Conservation (phyloP, 176 grass and related monocot genomes). For the Avena eriantha region DNA sequence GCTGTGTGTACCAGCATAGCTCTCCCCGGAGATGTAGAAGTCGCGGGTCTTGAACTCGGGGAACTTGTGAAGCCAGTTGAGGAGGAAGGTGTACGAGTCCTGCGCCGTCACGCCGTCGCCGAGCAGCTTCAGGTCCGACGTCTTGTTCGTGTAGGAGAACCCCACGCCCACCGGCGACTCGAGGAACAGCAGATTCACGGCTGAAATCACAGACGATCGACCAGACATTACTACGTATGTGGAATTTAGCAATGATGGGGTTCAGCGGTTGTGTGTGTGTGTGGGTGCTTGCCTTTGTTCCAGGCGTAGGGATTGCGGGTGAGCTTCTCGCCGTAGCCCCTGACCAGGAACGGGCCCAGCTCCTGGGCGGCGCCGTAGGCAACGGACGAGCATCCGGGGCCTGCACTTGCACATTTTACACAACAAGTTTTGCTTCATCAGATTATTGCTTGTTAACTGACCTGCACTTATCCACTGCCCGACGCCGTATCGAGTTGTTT, state of each 20-base stretch:
- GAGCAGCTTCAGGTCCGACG: constrained; percentile 66
- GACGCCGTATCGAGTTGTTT: constrained; percentile 16
- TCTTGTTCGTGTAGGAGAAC: constrained; percentile 88
- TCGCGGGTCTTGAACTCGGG: constrained; percentile 80
- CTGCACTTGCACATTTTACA: constrained; percentile 40
- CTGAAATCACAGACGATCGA: constrained; percentile 17
- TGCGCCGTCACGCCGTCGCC: constrained; percentile 78
- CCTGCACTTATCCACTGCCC: too few species aligned
- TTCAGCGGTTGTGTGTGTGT: not conserved
- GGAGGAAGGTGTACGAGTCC: constrained; percentile 78
- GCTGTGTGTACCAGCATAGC: constrained; percentile 71
- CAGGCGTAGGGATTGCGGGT: constrained; percentile 84
- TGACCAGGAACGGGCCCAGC: constrained; percentile 83
- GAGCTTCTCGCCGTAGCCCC: constrained; percentile 58
- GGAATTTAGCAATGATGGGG: not conserved
- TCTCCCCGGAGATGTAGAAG: constrained; percentile 92
- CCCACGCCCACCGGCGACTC: constrained; percentile 90
- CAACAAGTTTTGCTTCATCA: too few species aligned
- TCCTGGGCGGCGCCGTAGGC: constrained; percentile 94
- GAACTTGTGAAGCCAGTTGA: constrained; percentile 77
- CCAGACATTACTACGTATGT: not conserved
- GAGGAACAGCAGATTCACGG: constrained; percentile 89
- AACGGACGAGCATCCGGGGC: constrained; percentile 82
- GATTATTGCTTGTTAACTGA: too few species aligned
- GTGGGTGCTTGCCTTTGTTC: constrained; percentile 73